Evolutionary conservation across 208 protist species (phyloP).

Genomic region (Lotmaria passim): DNA sequence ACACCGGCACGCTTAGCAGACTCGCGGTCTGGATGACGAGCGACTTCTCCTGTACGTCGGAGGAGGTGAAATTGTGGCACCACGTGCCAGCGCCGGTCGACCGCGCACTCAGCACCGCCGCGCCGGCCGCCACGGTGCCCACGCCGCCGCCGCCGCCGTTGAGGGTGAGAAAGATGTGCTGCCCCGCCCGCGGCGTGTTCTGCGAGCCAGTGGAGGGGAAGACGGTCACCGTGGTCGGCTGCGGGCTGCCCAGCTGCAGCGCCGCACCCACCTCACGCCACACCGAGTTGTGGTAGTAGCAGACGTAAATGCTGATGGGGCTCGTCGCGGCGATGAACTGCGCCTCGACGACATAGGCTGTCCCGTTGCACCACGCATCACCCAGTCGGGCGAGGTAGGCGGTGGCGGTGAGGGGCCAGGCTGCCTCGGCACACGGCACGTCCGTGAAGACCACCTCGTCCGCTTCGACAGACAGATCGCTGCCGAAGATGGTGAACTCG

Average conservation of each 20-base stretch:
- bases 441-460: slow-evolving; percentile 80
- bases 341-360: slow-evolving; percentile 53
- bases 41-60: slow-evolving; percentile 58
- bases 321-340: slow-evolving; percentile 55
- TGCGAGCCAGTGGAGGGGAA: slow-evolving; percentile 26
- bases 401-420: slow-evolving; percentile 41
- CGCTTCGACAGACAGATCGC: slow-evolving; percentile 35
- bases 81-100: slow-evolving; percentile 58
- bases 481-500: slow-evolving; percentile 61
- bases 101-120: slow-evolving; percentile 56
- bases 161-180: slow-evolving; percentile 71
- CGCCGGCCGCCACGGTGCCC: not conserved
- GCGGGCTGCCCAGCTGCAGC: slow-evolving; percentile 46
- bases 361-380: slow-evolving; percentile 41
- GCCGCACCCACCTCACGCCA: slow-evolving; percentile 72
- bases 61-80: slow-evolving; percentile 87
- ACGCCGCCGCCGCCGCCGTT: slow-evolving; percentile 22
- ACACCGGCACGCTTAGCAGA: slow-evolving; percentile 73
- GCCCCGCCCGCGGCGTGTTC: slow-evolving; percentile 66
- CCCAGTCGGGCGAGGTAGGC: slow-evolving; percentile 44
- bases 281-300: slow-evolving; percentile 49
- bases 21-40: slow-evolving; percentile 43
- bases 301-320: slow-evolving; percentile 57
- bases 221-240: slow-evolving; percentile 50
- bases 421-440: slow-evolving; percentile 46